Evolutionary conservation across 352 stramenopile species (phyloP).

Genomic region (Globisporangium lucens): DNA sequence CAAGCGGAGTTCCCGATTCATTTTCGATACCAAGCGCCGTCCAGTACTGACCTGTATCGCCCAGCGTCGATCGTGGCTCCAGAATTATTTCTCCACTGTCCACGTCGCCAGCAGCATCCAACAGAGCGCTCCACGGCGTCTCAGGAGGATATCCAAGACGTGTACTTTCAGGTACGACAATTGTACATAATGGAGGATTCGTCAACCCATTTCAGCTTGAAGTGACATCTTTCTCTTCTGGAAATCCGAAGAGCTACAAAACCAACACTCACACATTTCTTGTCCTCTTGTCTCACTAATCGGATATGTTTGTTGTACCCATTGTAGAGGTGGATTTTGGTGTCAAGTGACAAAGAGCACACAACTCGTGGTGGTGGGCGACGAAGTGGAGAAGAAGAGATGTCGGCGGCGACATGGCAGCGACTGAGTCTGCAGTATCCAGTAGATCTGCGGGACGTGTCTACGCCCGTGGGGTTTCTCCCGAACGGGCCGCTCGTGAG

Average conservation of each 20-base stretch:
- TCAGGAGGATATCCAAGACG: background rate
- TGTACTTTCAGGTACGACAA: conserved; percentile 1
- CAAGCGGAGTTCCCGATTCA: conserved; percentile 53
- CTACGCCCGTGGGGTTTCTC: conserved; percentile 44
- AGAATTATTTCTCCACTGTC: conserved; percentile 42
- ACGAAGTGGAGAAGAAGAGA: background rate
- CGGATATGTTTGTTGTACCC: conserved; percentile 5
- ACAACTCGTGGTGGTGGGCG: background rate
- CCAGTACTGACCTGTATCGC: conserved; percentile 33
- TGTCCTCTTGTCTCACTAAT: conserved; percentile 4
- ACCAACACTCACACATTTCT: background rate
- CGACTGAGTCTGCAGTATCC: conserved; percentile 23
- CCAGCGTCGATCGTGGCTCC: conserved; percentile 37
- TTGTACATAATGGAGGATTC: background rate
- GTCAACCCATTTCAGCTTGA: background rate
- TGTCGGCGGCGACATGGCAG: conserved; percentile 20
- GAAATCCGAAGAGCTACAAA: background rate
- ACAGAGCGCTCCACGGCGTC: background rate
- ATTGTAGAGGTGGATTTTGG: conserved; percentile 1
- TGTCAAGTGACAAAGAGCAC: background rate
- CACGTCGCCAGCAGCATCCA: background rate
- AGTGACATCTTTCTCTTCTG: background rate
- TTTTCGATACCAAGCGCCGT: conserved; percentile 60
- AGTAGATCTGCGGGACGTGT: conserved; percentile 21
- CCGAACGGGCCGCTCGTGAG: conserved; percentile 40